Base-by-base conservation (phyloP, 805 yeast genomes). In the Myxozyma mucilagina region DNA sequence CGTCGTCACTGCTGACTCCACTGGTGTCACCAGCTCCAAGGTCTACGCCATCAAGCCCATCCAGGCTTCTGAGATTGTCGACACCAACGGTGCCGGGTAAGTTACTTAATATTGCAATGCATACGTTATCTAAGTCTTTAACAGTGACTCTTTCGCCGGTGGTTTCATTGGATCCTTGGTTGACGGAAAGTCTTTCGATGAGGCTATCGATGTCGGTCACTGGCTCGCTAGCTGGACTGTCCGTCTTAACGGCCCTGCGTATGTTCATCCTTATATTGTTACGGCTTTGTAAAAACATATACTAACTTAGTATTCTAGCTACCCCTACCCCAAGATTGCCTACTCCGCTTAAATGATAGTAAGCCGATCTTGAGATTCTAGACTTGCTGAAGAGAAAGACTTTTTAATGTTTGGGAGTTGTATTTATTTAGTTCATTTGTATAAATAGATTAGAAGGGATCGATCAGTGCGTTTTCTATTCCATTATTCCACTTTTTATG, bases 191-290 rank as follows among this genome's bases (percentile, higher is more conserved):
- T 69, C 82, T 34, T 73, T 90, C 59, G 78, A 78, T 29, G 79
- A 85, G 45, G 71, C 82, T 56, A 81, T 93, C 65, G 90, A 87
- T 69, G 83, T 86, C 75, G 98, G 97, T 67, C 98, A 93, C 79
- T 92, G 98, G 97, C 86, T 96, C 68, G 99, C 99, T 63, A 81
- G 90, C 68, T 76, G 89, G 68, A 88, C 96, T 53, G 87, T 94
- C 74, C 97, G 91, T 82, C 89, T 89, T 77, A 83, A 88, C 67
- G 99, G 99, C 60, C 97, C 99, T 50, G 82, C 96, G 54, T 94
- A 85, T 84, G 98, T 98, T 69, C 79, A 81, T 79, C 88, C 24
- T 16, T 89, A 18, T 29, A 6, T 47, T 18, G 2, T 57, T 44
- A 14, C 9, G n/a, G 7, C 18, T 34, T 34, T n/a, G 10, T 14